Evolutionary conservation across 2,329 filamentous ascomycete genomes (phyloP), one percentile per base, ranked within the genome.

Genomic region (Talaromyces sp.): DNA sequence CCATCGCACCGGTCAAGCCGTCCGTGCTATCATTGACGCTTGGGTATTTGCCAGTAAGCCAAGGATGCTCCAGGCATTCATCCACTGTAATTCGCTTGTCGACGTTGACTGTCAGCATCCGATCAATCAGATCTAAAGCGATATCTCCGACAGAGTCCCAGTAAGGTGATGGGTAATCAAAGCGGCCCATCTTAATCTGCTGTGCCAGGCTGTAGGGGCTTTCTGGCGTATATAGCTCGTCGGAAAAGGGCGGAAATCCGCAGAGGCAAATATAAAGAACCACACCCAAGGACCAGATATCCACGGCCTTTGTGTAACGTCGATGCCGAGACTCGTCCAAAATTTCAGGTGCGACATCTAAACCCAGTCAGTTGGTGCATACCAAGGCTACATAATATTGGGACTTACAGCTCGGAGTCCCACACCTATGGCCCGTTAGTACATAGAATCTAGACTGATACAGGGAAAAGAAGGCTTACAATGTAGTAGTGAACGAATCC

Each of bases 211-310:
- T 91, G 72, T 91, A 97, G 2, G 95, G 95, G 67, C 93, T 95
- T 52, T 96, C 88, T 40, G 78, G 78, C 0, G 87, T 88, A 76
- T 88, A 91, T 0, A 98, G 86, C 76, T 99, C 95, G 70, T 99
- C 95, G 0, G 92, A 96, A 77, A 99, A 99, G 0, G 95, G 95
- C 4, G 94, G 95, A 71, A 98, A 98, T 40, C 95, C 95, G 73
- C 95, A 98, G 5, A 98, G 84, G 73, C 92, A 97, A 69, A 98
- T 98, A 77, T 98, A 99, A 28, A 99, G 83, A 3, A 99, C 94
- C 3, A 99, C 95, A n/a, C 95, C 95, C 0, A 98, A 83, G 1
- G 93, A 96, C 95, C 95, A 98, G 50, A 98, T 83, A 73, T 99
- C 95, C 9, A 99, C 95, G 3, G 93, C 93, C 70, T 92, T 91